A percentile compares a stretch with the other conserved stretches of the same genome.
phyloP scores from a whole-genome alignment of 345 rosid species.

The Camelina hispida region DNA sequence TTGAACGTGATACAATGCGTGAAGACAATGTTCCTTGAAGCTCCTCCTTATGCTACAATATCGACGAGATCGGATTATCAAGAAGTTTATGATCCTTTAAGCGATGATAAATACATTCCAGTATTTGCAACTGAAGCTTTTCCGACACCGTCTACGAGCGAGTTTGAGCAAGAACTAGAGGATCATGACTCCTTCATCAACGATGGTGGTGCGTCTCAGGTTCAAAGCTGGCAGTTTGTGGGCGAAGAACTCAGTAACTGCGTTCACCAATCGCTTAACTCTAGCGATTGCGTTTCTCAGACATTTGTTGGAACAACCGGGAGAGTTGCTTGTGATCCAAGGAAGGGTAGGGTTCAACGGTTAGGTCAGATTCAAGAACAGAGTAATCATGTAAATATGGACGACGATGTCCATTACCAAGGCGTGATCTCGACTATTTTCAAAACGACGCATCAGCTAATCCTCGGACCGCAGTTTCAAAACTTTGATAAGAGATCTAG shows the following conservation, averaged over 20 bases:
- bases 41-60: constrained; percentile 47
- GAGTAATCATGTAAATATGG: constrained; percentile 46
- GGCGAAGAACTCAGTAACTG: constrained; percentile 75
- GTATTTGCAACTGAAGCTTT: constrained; percentile 49
- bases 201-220: constrained; percentile 67
- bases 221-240: constrained; percentile 69
- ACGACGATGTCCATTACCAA: constrained; percentile 67
- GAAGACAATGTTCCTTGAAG: constrained; percentile 63
- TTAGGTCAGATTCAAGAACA: constrained; percentile 50
- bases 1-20: constrained; percentile 60
- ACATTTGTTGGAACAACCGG: constrained; percentile 58
- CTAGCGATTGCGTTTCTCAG: constrained; percentile 78
- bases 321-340: constrained; percentile 42
- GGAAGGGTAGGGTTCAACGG: constrained; percentile 40
- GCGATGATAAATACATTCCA: constrained; percentile 48
- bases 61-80: constrained; percentile 44
- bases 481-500: constrained; percentile 60
- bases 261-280: constrained; percentile 62
- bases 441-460: constrained; percentile 64
- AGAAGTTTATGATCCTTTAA: constrained; percentile 45
- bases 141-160: constrained; percentile 53
- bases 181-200: constrained; percentile 59
- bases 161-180: constrained; percentile 47
- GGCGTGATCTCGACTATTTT: constrained; percentile 64
- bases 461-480: constrained; percentile 54